Conservation (phyloP, 768 basidiomycete genomes). For the Tylopilus sp. region DNA sequence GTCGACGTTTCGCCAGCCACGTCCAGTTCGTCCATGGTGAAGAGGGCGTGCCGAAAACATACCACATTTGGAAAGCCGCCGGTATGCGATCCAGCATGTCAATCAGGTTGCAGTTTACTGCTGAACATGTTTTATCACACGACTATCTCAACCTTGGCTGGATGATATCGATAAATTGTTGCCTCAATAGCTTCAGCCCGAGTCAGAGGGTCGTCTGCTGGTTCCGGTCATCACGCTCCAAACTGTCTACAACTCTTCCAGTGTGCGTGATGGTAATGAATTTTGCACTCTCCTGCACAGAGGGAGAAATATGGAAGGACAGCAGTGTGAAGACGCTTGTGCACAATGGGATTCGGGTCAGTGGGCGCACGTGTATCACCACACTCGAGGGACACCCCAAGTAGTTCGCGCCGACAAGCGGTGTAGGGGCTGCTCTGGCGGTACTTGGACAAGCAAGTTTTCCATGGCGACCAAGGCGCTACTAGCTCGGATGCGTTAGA, state of each 20-base stretch:
- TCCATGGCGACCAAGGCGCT: slow-evolving; percentile 22
- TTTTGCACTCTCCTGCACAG: too few species aligned
- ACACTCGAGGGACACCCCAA: slow-evolving; percentile 20
- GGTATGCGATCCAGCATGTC: too few species aligned
- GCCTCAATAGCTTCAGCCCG: too few species aligned
- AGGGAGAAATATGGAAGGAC: slow-evolving; percentile 33
- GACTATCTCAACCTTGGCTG: too few species aligned
- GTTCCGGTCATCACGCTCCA: too few species aligned
- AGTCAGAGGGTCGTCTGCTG: too few species aligned
- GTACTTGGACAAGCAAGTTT: slow-evolving; percentile 23
- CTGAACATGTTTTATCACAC: too few species aligned
- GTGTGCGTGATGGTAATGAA: too few species aligned
- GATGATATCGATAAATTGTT: too few species aligned
- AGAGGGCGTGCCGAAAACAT: slow-evolving; percentile 8
- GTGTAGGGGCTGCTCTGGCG: slow-evolving; percentile 20
- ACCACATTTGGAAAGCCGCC: slow-evolving; percentile 5
- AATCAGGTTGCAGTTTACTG: too few species aligned
- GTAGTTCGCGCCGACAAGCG: slow-evolving; percentile 17
- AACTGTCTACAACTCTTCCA: too few species aligned
- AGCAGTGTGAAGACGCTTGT: slow-evolving; percentile 24
- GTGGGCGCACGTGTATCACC: slow-evolving; percentile 29
- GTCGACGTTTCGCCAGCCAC: slow-evolving; percentile 31
- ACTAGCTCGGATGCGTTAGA: slow-evolving; percentile 16
- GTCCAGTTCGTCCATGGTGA: slow-evolving; percentile 31
- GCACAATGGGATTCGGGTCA: slow-evolving; percentile 16